A percentile compares a stretch with the other conserved stretches of the same genome.
phyloP scores from a whole-genome alignment of 208 protist species.

The Trypanosoma rangeli region DNA sequence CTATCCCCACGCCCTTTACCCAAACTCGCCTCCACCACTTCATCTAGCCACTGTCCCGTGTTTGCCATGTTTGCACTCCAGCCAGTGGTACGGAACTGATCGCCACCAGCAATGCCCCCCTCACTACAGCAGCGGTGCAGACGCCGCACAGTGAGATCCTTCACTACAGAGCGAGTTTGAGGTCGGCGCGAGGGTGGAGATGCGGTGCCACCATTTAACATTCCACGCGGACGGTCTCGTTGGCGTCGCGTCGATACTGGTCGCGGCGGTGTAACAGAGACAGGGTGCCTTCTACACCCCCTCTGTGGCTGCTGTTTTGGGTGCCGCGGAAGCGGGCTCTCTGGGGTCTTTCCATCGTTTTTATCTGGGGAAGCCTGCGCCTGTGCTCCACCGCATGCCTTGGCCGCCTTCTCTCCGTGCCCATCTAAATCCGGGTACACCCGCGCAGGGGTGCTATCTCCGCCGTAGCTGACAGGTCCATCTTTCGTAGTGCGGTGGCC shows the following conservation, averaged over 20 bases:
- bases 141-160: background rate
- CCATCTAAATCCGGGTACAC: background rate
- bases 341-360: background rate
- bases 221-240: background rate
- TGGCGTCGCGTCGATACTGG: background rate
- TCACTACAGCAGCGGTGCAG: slow-evolving; percentile 17
- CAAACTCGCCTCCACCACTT: background rate
- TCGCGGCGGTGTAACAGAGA: background rate
- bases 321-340: background rate
- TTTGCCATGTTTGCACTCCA: background rate
- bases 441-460: background rate
- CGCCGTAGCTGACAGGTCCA: background rate
- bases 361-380: background rate
- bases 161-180: background rate
- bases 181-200: background rate
- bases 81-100: background rate
- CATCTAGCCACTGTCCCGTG: slow-evolving; percentile 7
- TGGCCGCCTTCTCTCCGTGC: background rate
- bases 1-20: background rate
- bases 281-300: background rate
- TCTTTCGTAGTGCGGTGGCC: background rate
- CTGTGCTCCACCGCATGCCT: background rate
- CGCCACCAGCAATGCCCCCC: background rate
- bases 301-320: background rate
- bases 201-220: background rate